Evolutionary conservation across 441 rosid genomes (phyloP).

Genomic region (Populus hybrid): DNA sequence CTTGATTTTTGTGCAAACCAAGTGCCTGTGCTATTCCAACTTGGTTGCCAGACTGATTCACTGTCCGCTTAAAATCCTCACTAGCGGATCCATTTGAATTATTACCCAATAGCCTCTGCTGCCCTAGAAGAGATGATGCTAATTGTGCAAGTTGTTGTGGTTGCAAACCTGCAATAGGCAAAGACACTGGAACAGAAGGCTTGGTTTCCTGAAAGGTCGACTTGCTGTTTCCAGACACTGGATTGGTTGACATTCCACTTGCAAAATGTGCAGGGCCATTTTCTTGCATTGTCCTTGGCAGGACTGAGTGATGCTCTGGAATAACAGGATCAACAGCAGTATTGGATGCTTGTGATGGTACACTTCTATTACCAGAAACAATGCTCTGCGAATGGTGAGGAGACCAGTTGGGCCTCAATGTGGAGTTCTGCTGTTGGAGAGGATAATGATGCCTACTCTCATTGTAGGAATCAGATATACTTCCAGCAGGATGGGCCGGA

Average conservation of each 20-base stretch:
- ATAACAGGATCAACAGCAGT: conserved; percentile 26
- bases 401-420: conserved; percentile 38
- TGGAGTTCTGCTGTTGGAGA: conserved; percentile 31
- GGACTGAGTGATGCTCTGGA: conserved; percentile 34
- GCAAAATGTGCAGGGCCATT: conserved; percentile 32
- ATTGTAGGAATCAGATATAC: conserved; percentile 31
- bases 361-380: conserved; percentile 35
- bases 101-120: conserved; percentile 51
- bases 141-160: conserved; percentile 73
- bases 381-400: conserved; percentile 43
- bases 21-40: conserved; percentile 39
- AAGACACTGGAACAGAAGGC: conserved; percentile 27
- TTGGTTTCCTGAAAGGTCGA: conserved; percentile 19
- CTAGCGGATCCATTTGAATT: conserved; percentile 29
- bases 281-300: conserved; percentile 38
- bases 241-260: conserved; percentile 29
- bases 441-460: conserved; percentile 47
- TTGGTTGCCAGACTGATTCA: conserved; percentile 34
- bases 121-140: conserved; percentile 69
- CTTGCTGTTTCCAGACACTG: conserved; percentile 27
- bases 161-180: conserved; percentile 45
- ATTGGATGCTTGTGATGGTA: conserved; percentile 36
- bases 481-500: conserved; percentile 35
- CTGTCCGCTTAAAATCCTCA: conserved; percentile 36
- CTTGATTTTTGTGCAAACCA: conserved; percentile 39